Conservation (phyloP, 1,284 basidiomycete species). For the Microbotryum silenes-acaulis region DNA sequence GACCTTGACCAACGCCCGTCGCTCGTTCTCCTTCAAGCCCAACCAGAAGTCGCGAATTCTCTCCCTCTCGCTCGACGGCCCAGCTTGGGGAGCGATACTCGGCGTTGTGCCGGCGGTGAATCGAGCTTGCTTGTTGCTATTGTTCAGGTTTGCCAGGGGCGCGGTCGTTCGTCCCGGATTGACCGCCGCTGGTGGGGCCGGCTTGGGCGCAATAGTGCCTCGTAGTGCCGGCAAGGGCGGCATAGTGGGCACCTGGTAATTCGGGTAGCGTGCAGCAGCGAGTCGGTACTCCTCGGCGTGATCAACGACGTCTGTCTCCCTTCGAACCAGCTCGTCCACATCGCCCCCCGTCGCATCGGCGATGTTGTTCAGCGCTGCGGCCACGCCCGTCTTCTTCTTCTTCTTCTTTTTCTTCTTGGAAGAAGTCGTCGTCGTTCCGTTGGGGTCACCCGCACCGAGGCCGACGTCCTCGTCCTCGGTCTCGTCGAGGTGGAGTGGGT, state of each 20-base stretch:
- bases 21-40: slow-evolving; percentile 74
- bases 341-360: slow-evolving; percentile 14
- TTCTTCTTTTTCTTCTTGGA: slow-evolving; percentile 46
- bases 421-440: slow-evolving; percentile 9
- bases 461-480: slow-evolving; percentile 12
- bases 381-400: slow-evolving; percentile 46
- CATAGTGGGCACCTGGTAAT: neutral
- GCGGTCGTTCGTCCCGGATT: neutral
- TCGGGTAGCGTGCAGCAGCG: neutral
- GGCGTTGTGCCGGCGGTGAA: neutral
- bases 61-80: slow-evolving; percentile 79
- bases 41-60: slow-evolving; percentile 98
- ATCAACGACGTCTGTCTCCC: neutral
- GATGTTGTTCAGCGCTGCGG: slow-evolving; percentile 40
- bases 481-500: neutral
- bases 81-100: slow-evolving; percentile 19
- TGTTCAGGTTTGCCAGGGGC: neutral
- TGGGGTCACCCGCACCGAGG: slow-evolving; percentile 10
- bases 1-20: slow-evolving; percentile 81
- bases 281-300: neutral
- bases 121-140: too few species aligned
- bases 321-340: too few species aligned
- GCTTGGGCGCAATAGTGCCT: neutral
- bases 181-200: too few species aligned
- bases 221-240: slow-evolving; percentile 1